Percentiles rank a stretch among this genome's conserved stretches.
Conservation (phyloP, 208 protist species). For the Entamoeba histolytica region DNA sequence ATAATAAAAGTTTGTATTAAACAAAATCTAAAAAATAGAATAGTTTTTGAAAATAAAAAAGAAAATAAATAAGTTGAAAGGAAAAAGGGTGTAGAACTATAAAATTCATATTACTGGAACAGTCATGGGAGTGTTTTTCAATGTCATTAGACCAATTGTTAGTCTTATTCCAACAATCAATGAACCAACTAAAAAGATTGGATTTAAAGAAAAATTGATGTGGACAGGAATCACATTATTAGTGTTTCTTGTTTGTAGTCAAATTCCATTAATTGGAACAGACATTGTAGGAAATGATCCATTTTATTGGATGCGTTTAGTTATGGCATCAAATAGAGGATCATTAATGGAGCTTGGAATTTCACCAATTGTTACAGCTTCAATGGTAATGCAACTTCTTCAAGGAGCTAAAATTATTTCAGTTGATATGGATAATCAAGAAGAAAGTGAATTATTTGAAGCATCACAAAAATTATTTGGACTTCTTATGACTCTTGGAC, state of each 20-base stretch:
- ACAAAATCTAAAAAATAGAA: constrained; percentile 65
- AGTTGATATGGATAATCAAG: constrained; percentile 69
- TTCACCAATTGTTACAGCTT: constrained; percentile 78
- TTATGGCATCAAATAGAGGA: constrained; percentile 37
- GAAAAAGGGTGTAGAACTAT: too few relatives aligned
- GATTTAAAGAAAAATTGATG: neutral
- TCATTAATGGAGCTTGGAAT: constrained; percentile 94
- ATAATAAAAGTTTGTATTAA: too few relatives aligned
- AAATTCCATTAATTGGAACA: constrained; percentile 97
- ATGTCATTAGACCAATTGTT: neutral
- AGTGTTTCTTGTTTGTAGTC: constrained; percentile 83
- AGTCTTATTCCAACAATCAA: neutral
- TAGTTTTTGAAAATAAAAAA: too few relatives aligned
- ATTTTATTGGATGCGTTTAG: constrained; percentile 47
- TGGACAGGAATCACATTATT: neutral
- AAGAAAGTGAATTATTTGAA: constrained; percentile 74
- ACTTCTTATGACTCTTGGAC: constrained; percentile 78
- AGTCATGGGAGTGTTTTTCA: neutral
- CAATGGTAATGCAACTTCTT: constrained; percentile 89
- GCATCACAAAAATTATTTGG: constrained; percentile 55
- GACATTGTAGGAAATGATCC: constrained; percentile 82
- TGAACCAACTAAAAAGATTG: neutral
- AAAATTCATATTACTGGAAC: too few relatives aligned
- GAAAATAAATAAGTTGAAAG: too few relatives aligned
- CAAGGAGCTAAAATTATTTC: constrained; percentile 72